Conservation (phyloP, 192 early-diverging fungal species). For the Coemansia sp. region DNA sequence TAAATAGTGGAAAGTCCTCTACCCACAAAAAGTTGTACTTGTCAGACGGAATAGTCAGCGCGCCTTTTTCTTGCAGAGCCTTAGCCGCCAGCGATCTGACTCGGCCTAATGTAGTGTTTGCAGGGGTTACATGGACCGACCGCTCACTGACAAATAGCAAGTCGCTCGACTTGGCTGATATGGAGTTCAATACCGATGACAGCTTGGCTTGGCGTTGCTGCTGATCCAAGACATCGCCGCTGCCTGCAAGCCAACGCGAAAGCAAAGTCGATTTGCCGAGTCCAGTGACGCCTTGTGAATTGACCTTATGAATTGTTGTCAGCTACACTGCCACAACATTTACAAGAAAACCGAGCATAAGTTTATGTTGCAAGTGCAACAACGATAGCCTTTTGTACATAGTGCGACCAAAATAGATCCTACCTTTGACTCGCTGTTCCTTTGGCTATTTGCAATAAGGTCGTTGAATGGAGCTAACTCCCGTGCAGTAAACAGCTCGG, state of each 20-base stretch:
- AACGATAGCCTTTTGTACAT: neutral
- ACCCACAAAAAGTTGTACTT: slow-evolving; percentile 80
- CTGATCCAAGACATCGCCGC: neutral
- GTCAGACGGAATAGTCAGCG: slow-evolving; percentile 48
- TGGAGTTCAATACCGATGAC: neutral
- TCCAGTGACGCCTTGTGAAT: slow-evolving; percentile 18
- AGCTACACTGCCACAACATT: slow-evolving; percentile 25
- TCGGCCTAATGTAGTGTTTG: slow-evolving; percentile 63
- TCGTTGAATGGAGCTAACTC: slow-evolving; percentile 29
- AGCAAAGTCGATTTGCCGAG: slow-evolving; percentile 33
- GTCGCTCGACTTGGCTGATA: slow-evolving; percentile 34
- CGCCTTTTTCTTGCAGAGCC: slow-evolving; percentile 54
- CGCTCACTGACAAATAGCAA: slow-evolving; percentile 49
- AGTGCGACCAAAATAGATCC: neutral
- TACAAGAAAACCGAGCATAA: neutral
- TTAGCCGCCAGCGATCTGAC: slow-evolving; percentile 57
- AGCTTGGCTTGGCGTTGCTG: neutral
- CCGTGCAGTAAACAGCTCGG: slow-evolving; percentile 23
- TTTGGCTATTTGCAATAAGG: slow-evolving; percentile 30
- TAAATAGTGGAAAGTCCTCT: slow-evolving; percentile 87
- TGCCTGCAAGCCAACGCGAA: slow-evolving; percentile 23
- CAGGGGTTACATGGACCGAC: slow-evolving; percentile 34
- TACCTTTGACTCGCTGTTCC: slow-evolving; percentile 46
- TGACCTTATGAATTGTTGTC: slow-evolving; percentile 46
- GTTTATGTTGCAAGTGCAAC: neutral